A percentile compares a stretch with the other conserved stretches of the same genome.
These are phyloP conservation scores for Tagetes patula DNA, from an alignment of 129 eudicot species.

Conservation along the genomic window DNA sequence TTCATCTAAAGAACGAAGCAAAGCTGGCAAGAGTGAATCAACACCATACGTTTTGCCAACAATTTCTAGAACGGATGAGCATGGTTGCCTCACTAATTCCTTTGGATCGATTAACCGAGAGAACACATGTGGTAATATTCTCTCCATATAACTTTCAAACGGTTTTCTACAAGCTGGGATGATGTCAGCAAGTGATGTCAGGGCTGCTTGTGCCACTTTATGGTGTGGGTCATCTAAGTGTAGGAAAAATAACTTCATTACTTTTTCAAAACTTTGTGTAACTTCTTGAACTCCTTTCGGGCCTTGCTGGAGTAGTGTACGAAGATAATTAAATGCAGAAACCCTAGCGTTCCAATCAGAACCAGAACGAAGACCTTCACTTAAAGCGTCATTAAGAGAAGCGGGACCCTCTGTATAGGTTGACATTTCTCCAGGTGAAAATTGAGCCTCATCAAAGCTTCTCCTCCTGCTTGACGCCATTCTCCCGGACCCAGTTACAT, in stretches of 20 bases:
- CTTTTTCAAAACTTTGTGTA: slow-evolving; percentile 89
- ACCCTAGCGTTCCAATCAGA: slow-evolving; percentile 98
- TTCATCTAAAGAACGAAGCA: slow-evolving; percentile 93
- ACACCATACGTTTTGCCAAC: slow-evolving; percentile 86
- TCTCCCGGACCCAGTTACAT: slow-evolving; percentile 66
- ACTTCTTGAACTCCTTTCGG: slow-evolving; percentile 84
- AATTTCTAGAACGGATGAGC: slow-evolving; percentile 71
- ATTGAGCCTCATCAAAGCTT: slow-evolving; percentile 90
- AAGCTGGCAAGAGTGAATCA: slow-evolving; percentile 85
- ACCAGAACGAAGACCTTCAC: slow-evolving; percentile 72
- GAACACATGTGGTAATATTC: slow-evolving; percentile 90
- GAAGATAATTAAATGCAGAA: slow-evolving; percentile 87
- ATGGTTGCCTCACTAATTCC: slow-evolving; percentile 81
- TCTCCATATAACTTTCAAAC: slow-evolving; percentile 93
- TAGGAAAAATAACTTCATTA: slow-evolving; percentile 89
- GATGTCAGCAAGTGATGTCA: slow-evolving; percentile 86
- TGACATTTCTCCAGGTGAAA: slow-evolving; percentile 65
- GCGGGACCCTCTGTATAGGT: slow-evolving; percentile 78
- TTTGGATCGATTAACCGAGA: slow-evolving; percentile 92
- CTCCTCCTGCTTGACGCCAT: slow-evolving; percentile 70
- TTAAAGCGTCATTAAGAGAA: slow-evolving; percentile 76
- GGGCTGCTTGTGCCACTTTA: slow-evolving; percentile 98
- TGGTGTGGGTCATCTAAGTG: slow-evolving; percentile 98
- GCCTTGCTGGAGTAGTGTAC: slow-evolving; percentile 76
- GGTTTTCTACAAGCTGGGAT: slow-evolving; percentile 89